Evolutionary conservation across 345 rosid genomes (phyloP), one percentile per base, ranked within the genome.

Genomic region (Noccaea caerulescens): DNA sequence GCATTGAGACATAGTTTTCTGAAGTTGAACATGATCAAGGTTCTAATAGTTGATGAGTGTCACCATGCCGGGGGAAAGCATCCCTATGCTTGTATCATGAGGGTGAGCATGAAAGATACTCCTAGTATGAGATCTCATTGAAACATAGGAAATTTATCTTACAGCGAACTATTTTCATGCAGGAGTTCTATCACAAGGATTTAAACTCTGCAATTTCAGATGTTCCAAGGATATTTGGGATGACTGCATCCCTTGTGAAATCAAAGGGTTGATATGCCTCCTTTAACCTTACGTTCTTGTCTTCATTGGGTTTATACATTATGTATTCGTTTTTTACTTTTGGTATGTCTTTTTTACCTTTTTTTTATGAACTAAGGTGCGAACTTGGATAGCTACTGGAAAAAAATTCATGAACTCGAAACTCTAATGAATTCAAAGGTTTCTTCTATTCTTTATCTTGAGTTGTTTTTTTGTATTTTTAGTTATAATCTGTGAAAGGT

Each of bases 211-310:
- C 79, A 71, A 58, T 8, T 37, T 43, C 63, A 4, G 20, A 72
- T 50, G 81, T 89, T 76, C 99, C 99, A 1, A 77, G 91, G 80
- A 86, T 94, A 77, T 81, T 88, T 57, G 99, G 99, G 53, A 85
- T 91, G 99, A 94, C 96, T 30, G 97, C 97, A 36, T 94, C 97
- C 50, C 99, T 79, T 18, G 89, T 94, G 55, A 89, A 89, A 68
- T 66, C 90, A 14, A 91, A 91, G 76, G 92, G 97, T 91, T n/a
- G 39, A 34, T 38, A 64, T 14, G 68, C 71, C 46, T 61, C 71
- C 46, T 61, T 46, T 55, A n/a, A 23, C 23, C 23, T 20, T 20
- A 20, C 42, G 10, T 56, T 61, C 27, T 47, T 30, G n/a, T 50
- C 25, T 42, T 49, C 16, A 4, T 66, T 68, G 38, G 46, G 10